These are phyloP conservation scores for Ogataea pini DNA, from an alignment of 805 yeast species.

Conservation along the genomic window DNA sequence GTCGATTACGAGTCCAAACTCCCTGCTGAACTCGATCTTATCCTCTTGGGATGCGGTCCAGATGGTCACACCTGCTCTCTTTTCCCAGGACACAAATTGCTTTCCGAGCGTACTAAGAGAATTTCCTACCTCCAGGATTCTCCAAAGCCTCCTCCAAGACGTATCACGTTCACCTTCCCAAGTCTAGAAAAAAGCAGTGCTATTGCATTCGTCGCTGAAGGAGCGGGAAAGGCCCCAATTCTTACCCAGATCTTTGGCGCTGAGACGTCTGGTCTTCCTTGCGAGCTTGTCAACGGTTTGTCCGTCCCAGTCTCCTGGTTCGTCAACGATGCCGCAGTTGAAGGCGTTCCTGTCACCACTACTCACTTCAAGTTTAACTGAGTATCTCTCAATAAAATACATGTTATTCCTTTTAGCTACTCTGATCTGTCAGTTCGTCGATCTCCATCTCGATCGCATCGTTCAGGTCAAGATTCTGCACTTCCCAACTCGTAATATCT, in stretches of 20 bases:
- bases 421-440: slow-evolving; percentile 17
- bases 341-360: slow-evolving; percentile 47
- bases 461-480: slow-evolving; percentile 29
- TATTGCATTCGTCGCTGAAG: slow-evolving; percentile 87
- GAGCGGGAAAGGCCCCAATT: slow-evolving; percentile 76
- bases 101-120: slow-evolving; percentile 50
- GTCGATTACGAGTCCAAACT: slow-evolving; percentile 58
- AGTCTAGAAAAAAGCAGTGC: slow-evolving; percentile 53
- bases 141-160: slow-evolving; percentile 92
- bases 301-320: slow-evolving; percentile 72
- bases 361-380: slow-evolving; percentile 10
- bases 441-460: slow-evolving; percentile 30
- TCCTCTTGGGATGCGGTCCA: slow-evolving; percentile 89
- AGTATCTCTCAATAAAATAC: neutral
- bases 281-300: slow-evolving; percentile 69
- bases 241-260: slow-evolving; percentile 68
- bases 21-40: slow-evolving; percentile 61
- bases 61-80: slow-evolving; percentile 95
- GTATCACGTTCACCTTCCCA: slow-evolving; percentile 87
- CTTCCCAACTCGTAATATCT: slow-evolving; percentile 32
- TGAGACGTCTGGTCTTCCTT: slow-evolving; percentile 53
- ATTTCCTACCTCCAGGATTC: slow-evolving; percentile 76
- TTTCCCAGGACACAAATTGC: slow-evolving; percentile 79
- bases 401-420: slow-evolving; percentile 6
- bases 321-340: slow-evolving; percentile 75